Evolutionary conservation across 805 yeast species (phyloP).

Genomic region (Teunomyces tritomae): DNA sequence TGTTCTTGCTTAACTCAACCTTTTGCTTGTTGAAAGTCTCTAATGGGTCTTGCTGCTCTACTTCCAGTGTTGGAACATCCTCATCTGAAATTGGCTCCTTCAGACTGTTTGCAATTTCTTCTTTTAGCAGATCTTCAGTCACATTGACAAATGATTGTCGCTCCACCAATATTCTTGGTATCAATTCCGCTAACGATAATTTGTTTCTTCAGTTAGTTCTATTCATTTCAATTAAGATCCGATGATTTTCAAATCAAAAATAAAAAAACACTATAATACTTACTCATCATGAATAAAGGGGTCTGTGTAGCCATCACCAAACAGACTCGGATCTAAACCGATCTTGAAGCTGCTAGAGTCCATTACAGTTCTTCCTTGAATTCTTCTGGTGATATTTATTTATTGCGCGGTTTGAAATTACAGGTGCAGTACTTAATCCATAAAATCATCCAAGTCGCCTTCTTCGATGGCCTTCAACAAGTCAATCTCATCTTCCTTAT

Average conservation of each 20-base stretch:
- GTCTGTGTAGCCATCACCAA: conserved; percentile 32
- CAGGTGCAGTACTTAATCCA: conserved; percentile 28
- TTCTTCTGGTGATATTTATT: not conserved
- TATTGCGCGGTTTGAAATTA: conserved; percentile 1
- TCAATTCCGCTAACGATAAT: conserved; percentile 50
- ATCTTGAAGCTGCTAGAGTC: conserved; percentile 10
- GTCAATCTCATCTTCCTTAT: conserved; percentile 41
- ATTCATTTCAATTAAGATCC: not conserved
- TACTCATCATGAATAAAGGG: conserved; percentile 41
- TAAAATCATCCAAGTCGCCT: conserved; percentile 52
- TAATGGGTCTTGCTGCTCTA: conserved; percentile 17
- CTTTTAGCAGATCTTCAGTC: conserved; percentile 51
- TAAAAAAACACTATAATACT: conserved; percentile 11
- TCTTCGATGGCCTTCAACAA: conserved; percentile 50
- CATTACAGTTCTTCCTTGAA: not conserved
- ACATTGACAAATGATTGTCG: conserved; percentile 58
- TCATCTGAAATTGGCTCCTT: conserved; percentile 1
- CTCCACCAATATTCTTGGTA: conserved; percentile 58
- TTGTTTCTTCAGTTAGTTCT: conserved; percentile 29
- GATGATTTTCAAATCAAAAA: no score
- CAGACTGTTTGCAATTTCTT: conserved; percentile 39
- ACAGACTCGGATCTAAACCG: conserved; percentile 26
- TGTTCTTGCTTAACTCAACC: conserved; percentile 48
- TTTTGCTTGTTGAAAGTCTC: conserved; percentile 50
- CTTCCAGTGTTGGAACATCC: not conserved